Percentiles rank a stretch among this genome's conserved stretches.
Evolutionary conservation across 108 stramenopile genomes (phyloP).

Genomic region (Chaetoceros tenuissimus): DNA sequence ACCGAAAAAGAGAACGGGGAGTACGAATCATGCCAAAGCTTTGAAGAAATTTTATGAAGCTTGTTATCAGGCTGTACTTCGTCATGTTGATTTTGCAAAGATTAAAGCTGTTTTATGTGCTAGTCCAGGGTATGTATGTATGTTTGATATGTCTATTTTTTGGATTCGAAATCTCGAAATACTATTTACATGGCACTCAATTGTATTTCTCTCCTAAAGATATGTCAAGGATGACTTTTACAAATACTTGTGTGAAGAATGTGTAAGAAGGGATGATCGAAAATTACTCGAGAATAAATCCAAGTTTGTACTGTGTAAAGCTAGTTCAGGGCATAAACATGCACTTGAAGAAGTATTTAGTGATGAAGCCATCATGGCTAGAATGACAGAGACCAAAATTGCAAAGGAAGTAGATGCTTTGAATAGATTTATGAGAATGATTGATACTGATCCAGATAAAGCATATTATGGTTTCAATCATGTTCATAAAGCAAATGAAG

Average conservation of each 20-base stretch:
- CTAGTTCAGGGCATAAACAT: slow-evolving; percentile 91
- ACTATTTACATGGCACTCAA: too few species aligned
- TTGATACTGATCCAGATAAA: slow-evolving; percentile 83
- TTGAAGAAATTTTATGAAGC: slow-evolving; percentile 85
- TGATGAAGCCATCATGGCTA: slow-evolving; percentile 70
- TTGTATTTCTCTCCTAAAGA: too few species aligned
- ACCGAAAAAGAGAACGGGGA: slow-evolving; percentile 89
- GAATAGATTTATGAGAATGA: slow-evolving; percentile 85
- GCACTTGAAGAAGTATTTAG: slow-evolving; percentile 91
- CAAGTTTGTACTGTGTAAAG: slow-evolving; percentile 90
- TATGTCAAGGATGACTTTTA: slow-evolving; percentile 95
- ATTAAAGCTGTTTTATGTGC: slow-evolving; percentile 86
- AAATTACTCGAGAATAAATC: slow-evolving; percentile 78
- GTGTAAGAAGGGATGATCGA: slow-evolving; percentile 74
- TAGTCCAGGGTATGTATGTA: slow-evolving; percentile 88
- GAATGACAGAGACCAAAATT: slow-evolving; percentile 86
- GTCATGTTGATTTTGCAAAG: slow-evolving; percentile 80
- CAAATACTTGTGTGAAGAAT: slow-evolving; percentile 64
- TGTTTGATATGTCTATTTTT: too few species aligned
- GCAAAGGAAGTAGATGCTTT: slow-evolving; percentile 86
- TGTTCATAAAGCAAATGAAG: slow-evolving; percentile 76
- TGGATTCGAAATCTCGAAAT: too few species aligned
- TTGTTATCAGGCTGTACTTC: slow-evolving; percentile 84
- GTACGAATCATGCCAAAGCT: slow-evolving; percentile 75
- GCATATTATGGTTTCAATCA: slow-evolving; percentile 90